Base-by-base conservation (phyloP, 257 asterid species). In the Paulownia fortunei region DNA sequence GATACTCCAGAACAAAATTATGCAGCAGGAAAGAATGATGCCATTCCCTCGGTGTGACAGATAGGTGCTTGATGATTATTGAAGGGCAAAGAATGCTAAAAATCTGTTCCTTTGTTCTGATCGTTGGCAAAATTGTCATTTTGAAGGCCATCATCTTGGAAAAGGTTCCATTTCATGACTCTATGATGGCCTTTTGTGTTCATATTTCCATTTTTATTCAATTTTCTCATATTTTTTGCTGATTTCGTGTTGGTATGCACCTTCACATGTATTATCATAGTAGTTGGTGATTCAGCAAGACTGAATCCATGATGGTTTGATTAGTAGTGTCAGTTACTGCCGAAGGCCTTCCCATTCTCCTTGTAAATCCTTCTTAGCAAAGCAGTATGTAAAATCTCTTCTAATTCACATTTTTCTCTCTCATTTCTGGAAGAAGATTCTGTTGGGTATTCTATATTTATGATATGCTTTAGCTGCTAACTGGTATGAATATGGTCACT, bases 301-400 rank as follows among this genome's bases (percentile, higher is more conserved):
- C 42, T 18, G 63, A 23, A 15, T 6, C 21, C 23, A 13, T 41
- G 44, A 73, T 59, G 70, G 12, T 37, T 26, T 44, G 64, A 21
- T 32, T 59, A 23, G 60, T 59, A 41, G 19, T 19, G 19, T 19
- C 30, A 49, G 15, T 41, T 36, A 13, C 15, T 6, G 69, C 69
- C 61, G 15, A 7, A 21, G 37, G 26, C 19, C 27, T 36, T 18
- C 16, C 18, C 32, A 0, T 23, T 46, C 74, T 76, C 71, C 26
- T 46, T 80, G 83, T 80, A 80, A 66, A 73, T 73, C 65, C 72
- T 44, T 19, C n/a, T 18, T 42, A 41, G 51, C 15, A 12, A 27
- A 11, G 58, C 66, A 34, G 19, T 52, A 42, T 77, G 70, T 55
- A 41, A 58, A 56, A 19, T 55, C 58, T 44, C 60, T 18, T 55